Conservation (phyloP, 768 basidiomycete species). For the Phylloporus rhodoxanthus region DNA sequence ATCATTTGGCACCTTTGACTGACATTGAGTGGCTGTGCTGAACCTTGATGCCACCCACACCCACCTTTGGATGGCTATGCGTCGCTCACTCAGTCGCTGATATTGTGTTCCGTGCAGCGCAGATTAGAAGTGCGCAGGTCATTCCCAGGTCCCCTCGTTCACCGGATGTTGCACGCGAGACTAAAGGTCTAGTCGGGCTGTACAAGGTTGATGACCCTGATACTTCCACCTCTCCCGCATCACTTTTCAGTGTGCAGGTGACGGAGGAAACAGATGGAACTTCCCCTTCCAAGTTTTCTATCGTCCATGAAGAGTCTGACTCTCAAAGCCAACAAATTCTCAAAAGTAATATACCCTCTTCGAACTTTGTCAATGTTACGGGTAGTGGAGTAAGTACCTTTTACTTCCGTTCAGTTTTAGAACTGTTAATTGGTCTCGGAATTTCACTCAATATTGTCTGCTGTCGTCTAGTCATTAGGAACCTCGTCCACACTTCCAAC, state of each 20-base stretch:
- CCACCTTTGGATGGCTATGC: constrained; percentile 67
- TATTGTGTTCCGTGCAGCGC: constrained; percentile 58
- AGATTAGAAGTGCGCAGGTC: constrained; percentile 44
- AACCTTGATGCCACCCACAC: constrained; percentile 56
- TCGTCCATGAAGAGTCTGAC: neutral
- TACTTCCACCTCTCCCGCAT: neutral
- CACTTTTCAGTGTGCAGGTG: neutral
- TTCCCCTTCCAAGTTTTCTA: neutral
- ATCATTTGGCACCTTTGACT: no score
- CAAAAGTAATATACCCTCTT: neutral
- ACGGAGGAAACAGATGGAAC: neutral
- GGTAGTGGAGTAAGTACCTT: constrained; percentile 7
- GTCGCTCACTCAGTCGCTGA: constrained; percentile 56
- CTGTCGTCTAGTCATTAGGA: constrained; percentile 7
- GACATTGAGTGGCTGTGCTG: constrained; percentile 12
- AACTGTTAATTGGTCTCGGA: neutral
- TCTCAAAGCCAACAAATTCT: neutral
- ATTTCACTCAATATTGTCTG: neutral
- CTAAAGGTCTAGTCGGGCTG: neutral
- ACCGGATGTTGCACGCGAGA: neutral
- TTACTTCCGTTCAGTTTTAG: neutral
- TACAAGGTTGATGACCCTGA: neutral
- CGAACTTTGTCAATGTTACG: neutral
- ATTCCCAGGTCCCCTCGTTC: constrained; percentile 1
- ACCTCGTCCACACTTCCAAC: neutral